These are phyloP conservation scores for Xylaria grammica DNA, from an alignment of 495 filamentous ascomycete genomes.

Conservation along the genomic window DNA sequence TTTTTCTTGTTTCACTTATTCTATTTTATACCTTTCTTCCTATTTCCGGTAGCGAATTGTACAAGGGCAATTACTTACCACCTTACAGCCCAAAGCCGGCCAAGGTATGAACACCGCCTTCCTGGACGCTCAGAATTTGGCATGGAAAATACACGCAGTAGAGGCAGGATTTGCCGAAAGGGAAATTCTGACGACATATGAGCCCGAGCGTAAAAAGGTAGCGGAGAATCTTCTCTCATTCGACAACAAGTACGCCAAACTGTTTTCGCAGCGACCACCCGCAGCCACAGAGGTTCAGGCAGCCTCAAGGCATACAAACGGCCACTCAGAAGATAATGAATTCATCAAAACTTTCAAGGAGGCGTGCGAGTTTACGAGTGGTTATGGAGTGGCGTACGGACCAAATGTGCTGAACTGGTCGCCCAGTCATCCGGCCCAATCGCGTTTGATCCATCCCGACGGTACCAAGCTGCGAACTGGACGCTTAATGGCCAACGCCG, in stretches of 20 bases:
- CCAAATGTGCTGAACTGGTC: constrained; percentile 67
- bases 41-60: not conserved
- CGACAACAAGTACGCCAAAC: constrained; percentile 72
- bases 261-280: constrained; percentile 66
- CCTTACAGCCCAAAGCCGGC: constrained; percentile 69
- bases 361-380: constrained; percentile 72
- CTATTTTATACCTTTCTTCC: not conserved
- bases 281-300: constrained; percentile 56
- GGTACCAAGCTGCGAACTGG: constrained; percentile 68
- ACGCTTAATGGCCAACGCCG: constrained; percentile 72
- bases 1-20: not conserved
- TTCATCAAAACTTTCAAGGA: constrained; percentile 73
- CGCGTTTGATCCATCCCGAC: constrained; percentile 66
- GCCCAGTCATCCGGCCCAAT: constrained; percentile 72
- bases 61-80: constrained; percentile 8
- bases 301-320: constrained; percentile 39
- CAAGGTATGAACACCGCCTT: constrained; percentile 89
- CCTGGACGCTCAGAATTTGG: constrained; percentile 80
- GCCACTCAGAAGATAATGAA: constrained; percentile 62
- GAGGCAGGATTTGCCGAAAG: constrained; percentile 65
- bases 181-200: constrained; percentile 71
- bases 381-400: constrained; percentile 72
- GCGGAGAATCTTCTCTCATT: constrained; percentile 75
- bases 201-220: constrained; percentile 69
- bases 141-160: constrained; percentile 81